A percentile compares a stretch with the other conserved stretches of the same genome.
phyloP scores from a whole-genome alignment of 2,329 filamentous ascomycete species.

The Fusarium brachygibbosum region DNA sequence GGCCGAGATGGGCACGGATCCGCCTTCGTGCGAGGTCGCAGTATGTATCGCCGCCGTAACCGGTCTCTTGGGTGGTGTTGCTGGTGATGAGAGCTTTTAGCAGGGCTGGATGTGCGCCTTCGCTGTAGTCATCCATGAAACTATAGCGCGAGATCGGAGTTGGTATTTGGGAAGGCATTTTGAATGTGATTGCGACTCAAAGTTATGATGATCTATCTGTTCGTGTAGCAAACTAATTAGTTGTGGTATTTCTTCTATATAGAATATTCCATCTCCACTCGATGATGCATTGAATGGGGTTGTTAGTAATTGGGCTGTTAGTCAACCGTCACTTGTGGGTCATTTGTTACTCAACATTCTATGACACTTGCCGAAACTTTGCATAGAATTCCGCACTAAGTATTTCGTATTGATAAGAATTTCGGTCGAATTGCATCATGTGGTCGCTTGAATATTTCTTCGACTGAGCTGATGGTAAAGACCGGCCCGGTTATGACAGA shows the following conservation, averaged over 20 bases:
- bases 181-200: background rate
- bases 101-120: conserved; percentile 64
- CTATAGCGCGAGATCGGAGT: conserved; percentile 55
- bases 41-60: conserved; percentile 63
- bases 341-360: conserved; percentile 41
- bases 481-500: background rate
- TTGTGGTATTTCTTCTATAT: conserved; percentile 38
- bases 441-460: background rate
- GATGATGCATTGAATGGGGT: conserved; percentile 32
- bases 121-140: conserved; percentile 66
- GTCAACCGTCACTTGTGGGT: conserved; percentile 32
- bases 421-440: conserved; percentile 8
- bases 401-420: background rate
- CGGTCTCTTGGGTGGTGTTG: conserved; percentile 61
- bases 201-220: background rate
- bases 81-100: conserved; percentile 61
- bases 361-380: conserved; percentile 33
- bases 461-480: background rate
- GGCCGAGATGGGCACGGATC: conserved; percentile 57
- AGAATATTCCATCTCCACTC: conserved; percentile 26
- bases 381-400: background rate
- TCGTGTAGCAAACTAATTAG: background rate
- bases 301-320: conserved; percentile 45
- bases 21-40: conserved; percentile 57
- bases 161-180: conserved; percentile 42